These are phyloP conservation scores for Papilionanthe hybrid DNA, from an alignment of 116 monocot species.

Conservation along the genomic window DNA sequence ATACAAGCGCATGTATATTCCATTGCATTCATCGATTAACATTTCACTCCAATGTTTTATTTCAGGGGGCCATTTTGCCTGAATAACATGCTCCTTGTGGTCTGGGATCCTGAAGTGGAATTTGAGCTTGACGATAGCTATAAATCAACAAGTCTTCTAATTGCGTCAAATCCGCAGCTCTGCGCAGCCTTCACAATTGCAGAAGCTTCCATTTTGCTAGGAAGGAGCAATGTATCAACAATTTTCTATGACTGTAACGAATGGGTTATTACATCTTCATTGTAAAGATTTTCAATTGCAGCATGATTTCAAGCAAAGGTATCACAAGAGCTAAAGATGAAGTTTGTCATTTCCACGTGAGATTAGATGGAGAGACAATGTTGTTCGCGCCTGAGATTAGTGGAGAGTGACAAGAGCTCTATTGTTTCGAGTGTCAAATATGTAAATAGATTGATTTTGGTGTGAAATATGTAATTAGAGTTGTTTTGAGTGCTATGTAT, in stretches of 20 bases:
- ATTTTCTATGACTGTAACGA: slow-evolving; percentile 61
- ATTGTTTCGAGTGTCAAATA: no score
- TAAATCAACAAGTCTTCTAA: background rate
- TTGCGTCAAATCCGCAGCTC: slow-evolving; percentile 42
- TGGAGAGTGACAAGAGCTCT: no score
- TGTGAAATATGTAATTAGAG: no score
- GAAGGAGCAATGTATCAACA: slow-evolving; percentile 32
- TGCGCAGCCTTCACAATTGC: slow-evolving; percentile 57
- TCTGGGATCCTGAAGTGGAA: slow-evolving; percentile 85
- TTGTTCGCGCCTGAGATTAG: no score
- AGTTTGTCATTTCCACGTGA: no score
- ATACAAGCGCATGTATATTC: background rate
- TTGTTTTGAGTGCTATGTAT: no score
- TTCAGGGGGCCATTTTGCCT: slow-evolving; percentile 60
- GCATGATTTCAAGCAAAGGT: no score
- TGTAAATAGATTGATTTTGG: no score
- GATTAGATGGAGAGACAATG: no score
- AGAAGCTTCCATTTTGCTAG: slow-evolving; percentile 33
- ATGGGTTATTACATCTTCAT: slow-evolving; percentile 28
- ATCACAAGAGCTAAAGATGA: no score
- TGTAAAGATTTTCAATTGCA: no score
- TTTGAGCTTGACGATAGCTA: slow-evolving; percentile 65
- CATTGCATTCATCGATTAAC: background rate
- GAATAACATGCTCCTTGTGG: slow-evolving; percentile 80
- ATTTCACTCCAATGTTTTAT: background rate